Base-by-base conservation (phyloP, 352 stramenopile genomes). In the Globisporangium okanoganense region DNA sequence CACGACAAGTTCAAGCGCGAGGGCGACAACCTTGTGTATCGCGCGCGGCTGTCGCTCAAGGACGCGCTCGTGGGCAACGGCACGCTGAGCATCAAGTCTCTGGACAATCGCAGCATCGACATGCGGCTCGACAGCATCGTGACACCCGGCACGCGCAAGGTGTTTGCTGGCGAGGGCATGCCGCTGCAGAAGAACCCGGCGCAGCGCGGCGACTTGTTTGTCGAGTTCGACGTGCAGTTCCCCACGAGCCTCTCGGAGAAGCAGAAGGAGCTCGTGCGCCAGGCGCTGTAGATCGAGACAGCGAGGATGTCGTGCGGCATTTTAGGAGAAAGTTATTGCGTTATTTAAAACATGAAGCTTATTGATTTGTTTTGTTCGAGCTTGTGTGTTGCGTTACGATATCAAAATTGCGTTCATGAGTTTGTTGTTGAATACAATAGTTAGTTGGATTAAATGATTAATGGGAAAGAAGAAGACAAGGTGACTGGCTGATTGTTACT, bases 151-250 rank as follows among this genome's bases (percentile, higher is more conserved):
- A 92, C 97, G 54, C 87, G 96, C 10, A 88, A 97, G 64, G 82
- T 97, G 59, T 90, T 99, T 43, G 73, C 82, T 18, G 94, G 94
- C 13, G 97, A 99, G 71, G 97, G 97, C 62, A 99, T 99, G 96
- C 96, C 97, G 27, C 67, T 97, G 53, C 87, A 98, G 65, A 90
- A 88, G 59, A 79, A 58, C 24, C 74, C 84, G 0, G 59, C 62
- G 5, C 75, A 89, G 61, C 96, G 90, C 61, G 96, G 96, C 40
- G 95, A 98, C 64, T 71, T 99, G 13, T 93, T 95, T 60, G 90
- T 99, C 41, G 97, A 98, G 51, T 99, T 99, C 71, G 90, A 98
- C 58, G 95, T 99, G 25, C 92, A 98, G 65, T 99, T 99, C 70
- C 97, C 97, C 5, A 84, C 90, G 20, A 78, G 76, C 5, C 80